phyloP scores from a whole-genome alignment of 2,329 filamentous ascomycete species.

The Graphilbum sp. region DNA sequence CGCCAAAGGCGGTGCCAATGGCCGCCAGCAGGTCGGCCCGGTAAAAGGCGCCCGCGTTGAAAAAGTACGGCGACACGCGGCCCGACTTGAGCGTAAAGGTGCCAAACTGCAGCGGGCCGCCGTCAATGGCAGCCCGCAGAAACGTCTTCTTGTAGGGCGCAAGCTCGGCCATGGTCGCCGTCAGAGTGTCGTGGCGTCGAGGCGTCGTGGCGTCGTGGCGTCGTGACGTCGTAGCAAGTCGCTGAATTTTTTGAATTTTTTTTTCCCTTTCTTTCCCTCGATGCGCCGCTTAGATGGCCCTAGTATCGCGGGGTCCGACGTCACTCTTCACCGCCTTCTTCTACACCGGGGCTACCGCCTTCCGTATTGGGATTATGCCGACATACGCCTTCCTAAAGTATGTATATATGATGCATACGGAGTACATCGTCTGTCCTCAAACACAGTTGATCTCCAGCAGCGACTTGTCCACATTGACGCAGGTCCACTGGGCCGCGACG shows the following conservation, averaged over 20 bases:
- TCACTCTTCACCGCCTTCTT: too few species aligned
- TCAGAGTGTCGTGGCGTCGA: background rate
- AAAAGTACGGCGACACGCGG: conserved; percentile 88
- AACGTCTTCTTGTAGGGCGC: conserved; percentile 56
- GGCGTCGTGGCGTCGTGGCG: background rate
- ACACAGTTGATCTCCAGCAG: background rate
- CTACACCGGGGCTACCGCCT: too few species aligned
- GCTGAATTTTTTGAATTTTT: too few species aligned
- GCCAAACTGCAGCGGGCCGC: conserved; percentile 64
- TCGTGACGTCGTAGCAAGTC: too few species aligned
- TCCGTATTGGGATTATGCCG: too few species aligned
- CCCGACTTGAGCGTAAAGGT: conserved; percentile 84
- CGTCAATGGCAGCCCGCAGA: conserved; percentile 49
- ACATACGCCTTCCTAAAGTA: too few species aligned
- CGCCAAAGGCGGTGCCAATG: conserved; percentile 68
- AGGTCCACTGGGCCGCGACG: background rate
- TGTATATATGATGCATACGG: too few species aligned
- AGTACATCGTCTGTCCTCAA: background rate
- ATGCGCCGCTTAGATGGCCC: too few species aligned
- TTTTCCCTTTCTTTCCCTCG: too few species aligned
- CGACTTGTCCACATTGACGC: background rate
- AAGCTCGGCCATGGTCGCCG: conserved; percentile 21
- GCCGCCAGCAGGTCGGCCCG: conserved; percentile 60
- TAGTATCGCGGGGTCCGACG: too few species aligned
- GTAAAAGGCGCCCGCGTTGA: conserved; percentile 90